A percentile compares a stretch with the other conserved stretches of the same genome.
Evolutionary conservation across 2,329 filamentous ascomycete species (phyloP).

Genomic region (Fusarium sp.): DNA sequence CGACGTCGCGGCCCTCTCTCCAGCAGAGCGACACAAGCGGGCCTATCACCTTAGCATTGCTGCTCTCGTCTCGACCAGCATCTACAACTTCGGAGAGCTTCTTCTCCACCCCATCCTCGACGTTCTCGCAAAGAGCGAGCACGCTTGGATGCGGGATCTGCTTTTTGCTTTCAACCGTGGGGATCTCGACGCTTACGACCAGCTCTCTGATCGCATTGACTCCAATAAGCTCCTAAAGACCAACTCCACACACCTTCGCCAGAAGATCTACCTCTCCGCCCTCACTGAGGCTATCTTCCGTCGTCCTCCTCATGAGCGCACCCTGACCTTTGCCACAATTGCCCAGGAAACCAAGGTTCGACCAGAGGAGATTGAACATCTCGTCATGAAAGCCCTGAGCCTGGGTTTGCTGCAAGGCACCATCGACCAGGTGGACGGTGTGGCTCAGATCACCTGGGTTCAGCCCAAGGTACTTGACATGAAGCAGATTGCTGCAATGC

Average conservation of each 20-base stretch:
- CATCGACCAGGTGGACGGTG: conserved; percentile 94
- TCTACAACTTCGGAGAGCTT: conserved; percentile 99
- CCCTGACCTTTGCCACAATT: conserved; percentile 92
- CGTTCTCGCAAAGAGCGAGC: conserved; percentile 74
- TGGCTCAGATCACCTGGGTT: conserved; percentile 97
- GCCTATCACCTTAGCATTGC: conserved; percentile 95
- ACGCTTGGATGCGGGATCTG: conserved; percentile 91
- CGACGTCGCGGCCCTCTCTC: conserved; percentile 78
- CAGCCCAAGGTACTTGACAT: conserved; percentile 98
- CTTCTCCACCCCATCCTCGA: conserved; percentile 96
- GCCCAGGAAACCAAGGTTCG: conserved; percentile 91
- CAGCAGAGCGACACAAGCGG: conserved; percentile 79
- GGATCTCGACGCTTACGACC: conserved; percentile 87
- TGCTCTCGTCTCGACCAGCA: conserved; percentile 90
- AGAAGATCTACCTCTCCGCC: conserved; percentile 98
- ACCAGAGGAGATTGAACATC: conserved; percentile 92
- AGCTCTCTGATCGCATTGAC: conserved; percentile 81
- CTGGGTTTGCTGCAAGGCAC: conserved; percentile 88
- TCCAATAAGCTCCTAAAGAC: conserved; percentile 82
- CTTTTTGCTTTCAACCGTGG: conserved; percentile 98
- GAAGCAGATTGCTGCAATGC: conserved; percentile 94
- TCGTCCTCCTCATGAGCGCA: conserved; percentile 91
- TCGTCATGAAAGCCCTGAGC: conserved; percentile 99
- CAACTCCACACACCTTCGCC: conserved; percentile 86
- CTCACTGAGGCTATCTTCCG: conserved; percentile 97